A percentile compares a stretch with the other conserved stretches of the same genome.
Conservation (phyloP, 2,329 filamentous ascomycete species). For the Alternaria tenuissima region DNA sequence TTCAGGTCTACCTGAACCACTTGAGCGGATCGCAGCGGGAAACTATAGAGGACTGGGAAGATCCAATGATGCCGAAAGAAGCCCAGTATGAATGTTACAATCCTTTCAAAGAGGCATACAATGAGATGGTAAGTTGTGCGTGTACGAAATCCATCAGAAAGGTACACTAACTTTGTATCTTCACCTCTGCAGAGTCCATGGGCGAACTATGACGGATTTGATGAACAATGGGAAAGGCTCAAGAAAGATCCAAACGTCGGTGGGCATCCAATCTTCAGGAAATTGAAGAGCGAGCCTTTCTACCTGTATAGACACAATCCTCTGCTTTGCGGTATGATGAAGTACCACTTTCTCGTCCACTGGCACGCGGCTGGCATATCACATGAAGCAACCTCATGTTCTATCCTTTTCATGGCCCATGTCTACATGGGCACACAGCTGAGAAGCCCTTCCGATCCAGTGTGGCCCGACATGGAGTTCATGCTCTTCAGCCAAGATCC, state of each 20-base stretch:
- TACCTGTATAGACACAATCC: not conserved
- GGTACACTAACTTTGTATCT: too few relatives aligned
- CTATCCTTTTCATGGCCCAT: not conserved
- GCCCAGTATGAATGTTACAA: not conserved
- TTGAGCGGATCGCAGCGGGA: not conserved
- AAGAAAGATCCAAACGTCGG: not conserved
- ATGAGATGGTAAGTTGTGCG: not conserved
- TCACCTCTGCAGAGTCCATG: not conserved
- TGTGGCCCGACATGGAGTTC: constrained; percentile 19
- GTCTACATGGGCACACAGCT: constrained; percentile 2
- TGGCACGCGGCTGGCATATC: not conserved
- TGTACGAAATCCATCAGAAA: too few relatives aligned
- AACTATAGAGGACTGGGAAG: not conserved
- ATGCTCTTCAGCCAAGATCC: constrained; percentile 12
- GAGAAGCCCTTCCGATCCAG: not conserved
- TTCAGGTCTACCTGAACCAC: not conserved
- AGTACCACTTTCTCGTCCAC: not conserved
- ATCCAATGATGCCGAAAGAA: not conserved
- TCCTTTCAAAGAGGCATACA: not conserved
- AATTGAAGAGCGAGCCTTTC: not conserved
- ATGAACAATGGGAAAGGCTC: not conserved
- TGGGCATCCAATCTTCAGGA: not conserved
- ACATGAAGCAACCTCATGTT: constrained; percentile 1
- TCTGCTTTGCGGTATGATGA: constrained; percentile 1
- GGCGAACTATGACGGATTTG: not conserved